A percentile compares a stretch with the other conserved stretches of the same genome.
These are phyloP conservation scores for Voacanga thouarsii DNA, from an alignment of 257 asterid genomes.

Conservation along the genomic window DNA sequence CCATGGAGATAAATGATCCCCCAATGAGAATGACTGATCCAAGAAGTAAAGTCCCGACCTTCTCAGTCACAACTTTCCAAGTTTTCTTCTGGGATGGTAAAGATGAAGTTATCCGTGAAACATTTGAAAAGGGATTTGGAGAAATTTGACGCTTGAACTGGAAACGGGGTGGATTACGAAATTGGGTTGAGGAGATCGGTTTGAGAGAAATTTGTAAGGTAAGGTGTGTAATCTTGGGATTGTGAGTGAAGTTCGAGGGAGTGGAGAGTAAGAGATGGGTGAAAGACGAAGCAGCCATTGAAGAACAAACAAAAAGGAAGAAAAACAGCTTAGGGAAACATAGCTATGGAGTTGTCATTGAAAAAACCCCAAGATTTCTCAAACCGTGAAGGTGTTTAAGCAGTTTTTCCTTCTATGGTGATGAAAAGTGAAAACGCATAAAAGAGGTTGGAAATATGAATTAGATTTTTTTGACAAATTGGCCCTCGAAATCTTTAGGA, in stretches of 20 bases:
- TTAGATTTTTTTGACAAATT: no score
- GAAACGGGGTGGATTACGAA: conserved; percentile 15
- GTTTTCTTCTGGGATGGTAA: conserved; percentile 31
- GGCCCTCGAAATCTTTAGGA: no score
- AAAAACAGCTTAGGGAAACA: neutral
- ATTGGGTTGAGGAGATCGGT: neutral
- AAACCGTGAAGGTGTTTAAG: neutral
- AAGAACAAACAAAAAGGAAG: neutral
- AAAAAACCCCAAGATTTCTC: neutral
- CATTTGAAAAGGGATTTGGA: conserved; percentile 25
- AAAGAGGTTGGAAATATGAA: no score
- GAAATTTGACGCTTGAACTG: conserved; percentile 25
- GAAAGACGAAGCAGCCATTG: conserved; percentile 51
- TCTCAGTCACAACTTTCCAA: conserved; percentile 34
- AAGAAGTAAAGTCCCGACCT: conserved; percentile 44
- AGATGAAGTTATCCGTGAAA: conserved; percentile 12
- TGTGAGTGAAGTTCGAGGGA: conserved; percentile 18
- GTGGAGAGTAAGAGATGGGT: conserved; percentile 27
- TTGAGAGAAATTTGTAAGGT: conserved; percentile 17
- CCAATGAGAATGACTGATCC: conserved; percentile 63
- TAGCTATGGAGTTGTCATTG: neutral
- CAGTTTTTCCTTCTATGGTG: neutral
- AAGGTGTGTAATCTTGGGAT: conserved; percentile 9
- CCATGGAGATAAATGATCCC: conserved; percentile 59
- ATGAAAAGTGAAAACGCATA: no score